A percentile compares a stretch with the other conserved stretches of the same genome.
phyloP scores from a whole-genome alignment of 176 grass and related monocot species.

The Rhynchospora tenuis region DNA sequence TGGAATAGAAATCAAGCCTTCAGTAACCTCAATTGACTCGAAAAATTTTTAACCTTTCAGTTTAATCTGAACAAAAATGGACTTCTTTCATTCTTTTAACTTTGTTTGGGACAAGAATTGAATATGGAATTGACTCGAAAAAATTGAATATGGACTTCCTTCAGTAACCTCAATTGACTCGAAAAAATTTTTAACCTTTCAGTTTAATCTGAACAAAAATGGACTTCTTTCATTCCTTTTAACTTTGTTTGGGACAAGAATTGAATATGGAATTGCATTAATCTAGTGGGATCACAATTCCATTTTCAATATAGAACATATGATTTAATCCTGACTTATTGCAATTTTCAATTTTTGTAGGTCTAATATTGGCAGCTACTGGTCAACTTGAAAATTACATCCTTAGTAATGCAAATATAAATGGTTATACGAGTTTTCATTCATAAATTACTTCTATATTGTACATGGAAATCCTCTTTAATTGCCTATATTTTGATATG shows the following conservation, averaged over 20 bases:
- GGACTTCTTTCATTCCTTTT: background rate
- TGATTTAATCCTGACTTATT: background rate
- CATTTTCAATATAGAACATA: background rate
- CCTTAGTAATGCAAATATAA: slow-evolving; percentile 32
- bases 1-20: background rate
- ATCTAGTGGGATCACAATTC: background rate
- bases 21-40: background rate
- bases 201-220: background rate
- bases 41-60: background rate
- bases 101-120: no score
- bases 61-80: background rate
- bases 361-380: slow-evolving; percentile 84
- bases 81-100: background rate
- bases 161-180: background rate
- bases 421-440: slow-evolving; percentile 13
- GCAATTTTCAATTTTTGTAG: slow-evolving; percentile 24
- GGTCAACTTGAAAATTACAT: slow-evolving; percentile 38
- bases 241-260: no score
- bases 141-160: no score
- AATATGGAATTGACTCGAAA: background rate
- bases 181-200: background rate
- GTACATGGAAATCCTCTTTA: background rate
- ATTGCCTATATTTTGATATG: background rate
- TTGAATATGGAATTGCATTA: background rate
- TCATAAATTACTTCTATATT: background rate